Evolutionary conservation across 768 basidiomycete species (phyloP).

Genomic region (Boletus reticuloceps): DNA sequence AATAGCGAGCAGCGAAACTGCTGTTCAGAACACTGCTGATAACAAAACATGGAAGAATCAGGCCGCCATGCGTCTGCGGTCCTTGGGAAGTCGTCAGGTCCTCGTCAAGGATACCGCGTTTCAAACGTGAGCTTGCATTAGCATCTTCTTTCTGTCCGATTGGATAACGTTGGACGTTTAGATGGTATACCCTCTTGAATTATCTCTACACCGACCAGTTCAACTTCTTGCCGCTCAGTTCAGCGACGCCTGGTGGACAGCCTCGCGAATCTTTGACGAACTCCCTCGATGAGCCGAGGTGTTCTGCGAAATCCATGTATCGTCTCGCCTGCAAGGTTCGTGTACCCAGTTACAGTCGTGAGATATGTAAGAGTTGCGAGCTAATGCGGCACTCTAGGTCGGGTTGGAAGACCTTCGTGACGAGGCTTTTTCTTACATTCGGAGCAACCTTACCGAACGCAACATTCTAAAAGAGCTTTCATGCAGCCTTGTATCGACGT

Average conservation of each 20-base stretch:
- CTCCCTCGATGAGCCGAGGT: conserved; percentile 15
- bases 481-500: conserved; percentile 20
- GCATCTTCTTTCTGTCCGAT: background rate
- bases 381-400: conserved; percentile 5
- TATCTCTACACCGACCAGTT: conserved; percentile 39
- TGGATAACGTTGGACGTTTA: conserved; percentile 8
- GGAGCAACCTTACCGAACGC: conserved; percentile 12
- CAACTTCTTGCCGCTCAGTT: conserved; percentile 30
- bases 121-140: conserved; percentile 17
- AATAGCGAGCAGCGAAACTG: conserved; percentile 5
- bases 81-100: conserved; percentile 23
- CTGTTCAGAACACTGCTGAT: background rate
- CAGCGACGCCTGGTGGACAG: background rate
- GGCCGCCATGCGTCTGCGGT: conserved; percentile 6
- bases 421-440: conserved; percentile 14
- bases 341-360: background rate
- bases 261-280: background rate
- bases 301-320: conserved; percentile 45
- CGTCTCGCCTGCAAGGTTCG: conserved; percentile 39
- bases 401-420: conserved; percentile 19
- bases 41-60: background rate
- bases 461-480: conserved; percentile 27
- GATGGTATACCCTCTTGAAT: conserved; percentile 39
- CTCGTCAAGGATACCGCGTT: conserved; percentile 28
- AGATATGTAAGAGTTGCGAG: background rate